Evolutionary conservation across 2,329 filamentous ascomycete species (phyloP).

Genomic region (Pseudogymnoascus sp.): DNA sequence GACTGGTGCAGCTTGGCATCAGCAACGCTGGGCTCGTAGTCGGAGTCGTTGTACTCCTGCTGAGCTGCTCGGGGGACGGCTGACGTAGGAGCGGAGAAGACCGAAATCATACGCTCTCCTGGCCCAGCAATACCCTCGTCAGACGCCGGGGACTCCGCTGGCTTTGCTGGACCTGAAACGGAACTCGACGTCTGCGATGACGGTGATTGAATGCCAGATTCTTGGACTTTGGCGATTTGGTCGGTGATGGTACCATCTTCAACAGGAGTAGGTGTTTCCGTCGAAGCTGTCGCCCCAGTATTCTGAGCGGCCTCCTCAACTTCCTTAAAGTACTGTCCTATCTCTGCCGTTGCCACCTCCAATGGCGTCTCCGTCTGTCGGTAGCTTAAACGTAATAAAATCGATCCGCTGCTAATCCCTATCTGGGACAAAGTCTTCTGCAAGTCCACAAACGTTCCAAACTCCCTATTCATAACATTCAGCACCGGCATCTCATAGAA

Average conservation of each 20-base stretch:
- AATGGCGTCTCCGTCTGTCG: constrained; percentile 67
- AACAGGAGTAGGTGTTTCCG: constrained; percentile 13
- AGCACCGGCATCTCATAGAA: constrained; percentile 83
- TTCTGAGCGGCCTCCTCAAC: constrained; percentile 11
- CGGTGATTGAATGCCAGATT: constrained; percentile 4
- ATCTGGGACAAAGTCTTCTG: constrained; percentile 84
- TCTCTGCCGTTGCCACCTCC: constrained; percentile 76
- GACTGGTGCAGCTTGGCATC: constrained; percentile 70
- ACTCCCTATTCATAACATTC: constrained; percentile 71
- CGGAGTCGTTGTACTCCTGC: constrained; percentile 57
- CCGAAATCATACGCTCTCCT: constrained; percentile 45
- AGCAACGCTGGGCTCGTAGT: constrained; percentile 66
- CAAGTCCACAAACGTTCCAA: constrained; percentile 68
- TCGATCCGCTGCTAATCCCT: constrained; percentile 76
- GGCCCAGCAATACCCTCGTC: constrained; percentile 21
- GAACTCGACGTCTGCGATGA: constrained; percentile 9
- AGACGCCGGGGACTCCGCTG: constrained; percentile 11
- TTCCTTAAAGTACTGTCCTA: constrained; percentile 61
- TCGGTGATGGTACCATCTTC: constrained; percentile 15
- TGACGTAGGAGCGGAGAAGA: constrained; percentile 72
- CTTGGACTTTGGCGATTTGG: constrained; percentile 8
- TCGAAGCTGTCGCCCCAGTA: constrained; percentile 6
- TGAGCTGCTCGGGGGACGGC: constrained; percentile 67
- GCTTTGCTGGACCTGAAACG: constrained; percentile 5
- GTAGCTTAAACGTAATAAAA: constrained; percentile 70